A percentile compares a stretch with the other conserved stretches of the same genome.
These are phyloP conservation scores for Chlorella ohadii DNA, from an alignment of 139 green algal genomes.

Conservation along the genomic window DNA sequence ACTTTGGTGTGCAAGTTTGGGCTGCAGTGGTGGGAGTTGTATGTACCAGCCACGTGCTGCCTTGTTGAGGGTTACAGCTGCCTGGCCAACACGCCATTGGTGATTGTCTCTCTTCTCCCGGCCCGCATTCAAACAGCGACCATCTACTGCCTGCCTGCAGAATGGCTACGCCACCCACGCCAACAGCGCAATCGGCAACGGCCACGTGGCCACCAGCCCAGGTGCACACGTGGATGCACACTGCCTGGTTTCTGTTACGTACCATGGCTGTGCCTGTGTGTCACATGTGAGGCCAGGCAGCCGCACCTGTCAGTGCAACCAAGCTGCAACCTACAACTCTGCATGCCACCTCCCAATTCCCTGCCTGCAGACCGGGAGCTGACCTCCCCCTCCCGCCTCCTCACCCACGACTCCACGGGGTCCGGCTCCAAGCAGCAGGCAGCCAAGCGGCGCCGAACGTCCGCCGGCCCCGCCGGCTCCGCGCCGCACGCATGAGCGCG, in stretches of 20 bases:
- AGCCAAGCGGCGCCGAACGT: slow-evolving; percentile 25
- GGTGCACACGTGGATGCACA: neutral
- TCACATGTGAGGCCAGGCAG: no score
- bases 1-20: neutral
- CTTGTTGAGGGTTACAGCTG: neutral
- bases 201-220: slow-evolving; percentile 12
- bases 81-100: no score
- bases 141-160: neutral
- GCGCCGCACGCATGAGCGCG: neutral
- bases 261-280: no score
- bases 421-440: slow-evolving; percentile 8
- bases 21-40: neutral
- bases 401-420: slow-evolving; percentile 26
- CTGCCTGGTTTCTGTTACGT: neutral
- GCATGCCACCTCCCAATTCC: no score
- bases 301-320: no score
- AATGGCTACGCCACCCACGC: slow-evolving; percentile 22
- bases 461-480: neutral
- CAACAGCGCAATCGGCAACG: slow-evolving; percentile 32
- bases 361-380: slow-evolving; percentile 17
- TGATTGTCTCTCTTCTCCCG: no score
- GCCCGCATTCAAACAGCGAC: no score
- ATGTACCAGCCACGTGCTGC: no score
- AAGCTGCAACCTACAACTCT: no score
- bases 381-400: slow-evolving; percentile 19